Evolutionary conservation across 164 flowering plant species (phyloP), one percentile per base, ranked within the genome.

Genomic region (Pachysandra terminalis): DNA sequence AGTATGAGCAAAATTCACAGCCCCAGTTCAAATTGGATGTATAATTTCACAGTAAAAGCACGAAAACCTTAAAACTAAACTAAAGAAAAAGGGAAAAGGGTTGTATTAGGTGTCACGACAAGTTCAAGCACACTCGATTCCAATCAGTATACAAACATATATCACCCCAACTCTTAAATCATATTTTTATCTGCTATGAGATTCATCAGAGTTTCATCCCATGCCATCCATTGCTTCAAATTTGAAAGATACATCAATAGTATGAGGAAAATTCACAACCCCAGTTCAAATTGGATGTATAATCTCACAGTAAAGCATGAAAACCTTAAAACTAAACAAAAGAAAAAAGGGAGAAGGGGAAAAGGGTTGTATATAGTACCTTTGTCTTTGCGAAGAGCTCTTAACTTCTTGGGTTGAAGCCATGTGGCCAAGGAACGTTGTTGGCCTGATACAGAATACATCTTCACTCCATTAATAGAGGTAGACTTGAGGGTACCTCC

Each of bases 381-480:
- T 78, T 77, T 68, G 59, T 88, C 80, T 66, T 88, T 94, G 28
- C 90, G 89, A 63, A 88, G 91, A 55, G 93, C 80, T 66, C 82
- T 78, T 40, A 67, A 74, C 77, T 91, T 91, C 83, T 94, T 91
- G 22, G 95, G 87, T 32, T 79, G 51, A 55, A 89, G 86, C 96
- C 93, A 88, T 3, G 91, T 64, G 9, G 96, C 89, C 19, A 74
- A 25, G 1, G 95, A 85, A 21, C 83, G 85, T 14, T 82, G 76
- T 13, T 86, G 83, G 32, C 87, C 89, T 22, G 89, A 69, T 5
- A 90, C 74, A 2, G 82, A 77, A 65, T 93, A 93, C 78, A 82
- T 70, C 80, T 89, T 89, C 16, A 90, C 90, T 7, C 97, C 97
- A 79, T 91, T 91, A 1, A 90, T 80, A 69, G 92, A 80, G 60